Evolutionary conservation across 768 basidiomycete species (phyloP).

Genomic region (Steccherinum ochraceum): DNA sequence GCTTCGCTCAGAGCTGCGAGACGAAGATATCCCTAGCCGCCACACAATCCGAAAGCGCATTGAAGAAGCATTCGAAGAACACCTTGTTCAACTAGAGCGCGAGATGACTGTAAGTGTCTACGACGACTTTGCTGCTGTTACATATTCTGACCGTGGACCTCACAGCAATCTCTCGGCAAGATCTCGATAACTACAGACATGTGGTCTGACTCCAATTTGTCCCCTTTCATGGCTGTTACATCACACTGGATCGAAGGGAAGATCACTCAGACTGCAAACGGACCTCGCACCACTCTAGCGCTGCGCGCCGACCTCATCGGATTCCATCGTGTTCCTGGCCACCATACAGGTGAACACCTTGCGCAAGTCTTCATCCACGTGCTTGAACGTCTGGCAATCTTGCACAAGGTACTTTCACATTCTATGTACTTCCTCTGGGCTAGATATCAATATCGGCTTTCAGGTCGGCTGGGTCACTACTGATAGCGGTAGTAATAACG

Average conservation of each 20-base stretch:
- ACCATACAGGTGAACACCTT: not conserved
- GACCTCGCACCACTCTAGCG: not conserved
- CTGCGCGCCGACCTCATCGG: not conserved
- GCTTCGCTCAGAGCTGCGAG: constrained; percentile 16
- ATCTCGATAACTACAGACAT: constrained; percentile 30
- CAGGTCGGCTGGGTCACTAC: not conserved
- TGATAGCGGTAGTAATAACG: not conserved
- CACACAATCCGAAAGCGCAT: constrained; percentile 10
- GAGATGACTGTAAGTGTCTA: constrained; percentile 1
- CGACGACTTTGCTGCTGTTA: not conserved
- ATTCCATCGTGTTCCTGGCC: not conserved
- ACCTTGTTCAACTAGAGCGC: not conserved
- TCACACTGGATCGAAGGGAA: constrained; percentile 33
- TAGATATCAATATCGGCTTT: too few species aligned
- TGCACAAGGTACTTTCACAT: not conserved
- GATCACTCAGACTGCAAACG: not conserved
- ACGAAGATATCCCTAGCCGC: constrained; percentile 24
- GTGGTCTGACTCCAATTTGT: constrained; percentile 27
- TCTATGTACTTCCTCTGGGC: too few species aligned
- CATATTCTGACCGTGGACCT: too few species aligned
- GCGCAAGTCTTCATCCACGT: not conserved
- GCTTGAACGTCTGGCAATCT: not conserved
- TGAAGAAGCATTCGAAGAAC: constrained; percentile 1
- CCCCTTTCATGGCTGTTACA: constrained; percentile 36
- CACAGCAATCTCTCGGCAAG: not conserved